A percentile compares a stretch with the other conserved stretches of the same genome.
These are phyloP conservation scores for Globisporangium iwayamae DNA, from an alignment of 352 stramenopile species.

Conservation along the genomic window DNA sequence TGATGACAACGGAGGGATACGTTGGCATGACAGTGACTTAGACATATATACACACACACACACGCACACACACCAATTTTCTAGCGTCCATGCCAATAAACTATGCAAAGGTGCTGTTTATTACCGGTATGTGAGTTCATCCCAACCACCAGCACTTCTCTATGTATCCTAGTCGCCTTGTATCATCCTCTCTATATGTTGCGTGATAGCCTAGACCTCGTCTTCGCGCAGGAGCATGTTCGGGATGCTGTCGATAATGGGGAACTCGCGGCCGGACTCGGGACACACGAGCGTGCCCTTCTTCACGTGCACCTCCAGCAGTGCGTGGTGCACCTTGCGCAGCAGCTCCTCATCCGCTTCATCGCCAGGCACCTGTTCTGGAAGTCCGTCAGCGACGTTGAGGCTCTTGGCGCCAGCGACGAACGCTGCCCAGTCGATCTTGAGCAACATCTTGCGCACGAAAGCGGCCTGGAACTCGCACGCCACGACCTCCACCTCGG, in stretches of 20 bases:
- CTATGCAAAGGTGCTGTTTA: not conserved
- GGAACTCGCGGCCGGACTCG: conserved; percentile 94
- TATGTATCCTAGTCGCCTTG: conserved; percentile 25
- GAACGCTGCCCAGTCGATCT: conserved; percentile 89
- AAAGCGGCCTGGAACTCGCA: conserved; percentile 85
- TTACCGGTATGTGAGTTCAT: not conserved
- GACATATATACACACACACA: too few species aligned
- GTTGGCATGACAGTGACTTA: too few species aligned
- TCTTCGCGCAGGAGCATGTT: conserved; percentile 96
- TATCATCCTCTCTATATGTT: not conserved
- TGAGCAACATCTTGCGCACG: conserved; percentile 87
- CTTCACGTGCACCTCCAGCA: conserved; percentile 95
- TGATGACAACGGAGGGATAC: too few species aligned
- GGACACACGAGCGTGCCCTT: conserved; percentile 95
- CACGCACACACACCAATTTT: not conserved
- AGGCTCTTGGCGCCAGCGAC: conserved; percentile 73
- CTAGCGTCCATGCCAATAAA: not conserved
- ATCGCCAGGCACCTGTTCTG: conserved; percentile 38
- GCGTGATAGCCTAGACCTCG: conserved; percentile 62
- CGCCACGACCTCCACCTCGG: conserved; percentile 74
- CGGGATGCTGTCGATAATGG: conserved; percentile 96
- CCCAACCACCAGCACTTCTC: conserved; percentile 12
- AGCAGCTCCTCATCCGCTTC: conserved; percentile 68
- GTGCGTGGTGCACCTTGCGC: conserved; percentile 84
- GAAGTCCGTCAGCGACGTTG: conserved; percentile 64